Conservation (phyloP, 176 grass and related monocot genomes). For the Musa beccarii region DNA sequence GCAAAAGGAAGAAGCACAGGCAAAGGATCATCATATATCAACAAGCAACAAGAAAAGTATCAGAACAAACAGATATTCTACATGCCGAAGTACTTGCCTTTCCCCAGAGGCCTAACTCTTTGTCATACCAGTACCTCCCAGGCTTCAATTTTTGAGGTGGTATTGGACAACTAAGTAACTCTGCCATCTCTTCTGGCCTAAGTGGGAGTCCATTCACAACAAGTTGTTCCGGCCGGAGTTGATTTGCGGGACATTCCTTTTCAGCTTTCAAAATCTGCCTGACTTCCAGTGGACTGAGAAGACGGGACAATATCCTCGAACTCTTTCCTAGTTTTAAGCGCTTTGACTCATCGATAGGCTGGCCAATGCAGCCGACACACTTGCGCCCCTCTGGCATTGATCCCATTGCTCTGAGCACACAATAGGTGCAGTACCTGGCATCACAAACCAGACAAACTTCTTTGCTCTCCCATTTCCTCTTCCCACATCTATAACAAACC, state of each 20-base stretch:
- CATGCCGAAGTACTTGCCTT: constrained; percentile 31
- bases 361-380: constrained; percentile 71
- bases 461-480: constrained; percentile 91
- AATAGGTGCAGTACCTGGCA: constrained; percentile 58
- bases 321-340: constrained; percentile 70
- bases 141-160: constrained; percentile 86
- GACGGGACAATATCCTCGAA: constrained; percentile 44
- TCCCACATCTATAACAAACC: constrained; percentile 61
- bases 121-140: constrained; percentile 95
- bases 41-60: background rate
- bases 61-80: background rate
- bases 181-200: constrained; percentile 54
- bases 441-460: constrained; percentile 79
- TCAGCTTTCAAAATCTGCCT: constrained; percentile 84
- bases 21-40: background rate
- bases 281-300: constrained; percentile 80
- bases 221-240: constrained; percentile 77
- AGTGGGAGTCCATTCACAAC: constrained; percentile 61
- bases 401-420: constrained; percentile 81
- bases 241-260: constrained; percentile 88
- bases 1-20: background rate
- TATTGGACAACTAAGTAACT: constrained; percentile 61
- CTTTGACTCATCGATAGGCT: constrained; percentile 64
- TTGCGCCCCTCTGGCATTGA: constrained; percentile 97
- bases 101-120: constrained; percentile 92